Evolutionary conservation across 257 asterid species (phyloP).

Genomic region (Nicotiana otophora): DNA sequence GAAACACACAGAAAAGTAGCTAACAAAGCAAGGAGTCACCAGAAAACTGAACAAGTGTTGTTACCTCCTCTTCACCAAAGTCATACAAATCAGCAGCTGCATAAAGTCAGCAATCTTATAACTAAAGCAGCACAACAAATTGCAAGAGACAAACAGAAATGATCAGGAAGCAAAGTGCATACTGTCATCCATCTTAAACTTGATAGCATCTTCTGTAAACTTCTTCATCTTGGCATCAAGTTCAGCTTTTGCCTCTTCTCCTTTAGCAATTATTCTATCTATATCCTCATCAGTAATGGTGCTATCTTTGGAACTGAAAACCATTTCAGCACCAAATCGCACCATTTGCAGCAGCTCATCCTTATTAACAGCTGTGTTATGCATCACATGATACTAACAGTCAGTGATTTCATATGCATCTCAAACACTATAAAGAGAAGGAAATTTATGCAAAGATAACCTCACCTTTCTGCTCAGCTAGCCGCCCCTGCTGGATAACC

Average conservation of each 20-base stretch:
- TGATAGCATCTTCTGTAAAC: conserved; percentile 42
- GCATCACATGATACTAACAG: neutral
- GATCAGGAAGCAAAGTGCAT: conserved; percentile 24
- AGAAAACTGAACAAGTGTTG: neutral
- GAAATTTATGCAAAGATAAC: neutral
- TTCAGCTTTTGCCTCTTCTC: conserved; percentile 53
- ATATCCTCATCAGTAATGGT: conserved; percentile 31
- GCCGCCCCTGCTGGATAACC: conserved; percentile 19
- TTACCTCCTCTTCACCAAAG: conserved; percentile 91
- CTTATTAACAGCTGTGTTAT: conserved; percentile 81
- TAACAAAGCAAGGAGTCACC: neutral
- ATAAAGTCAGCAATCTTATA: conserved; percentile 19
- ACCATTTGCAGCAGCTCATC: conserved; percentile 99
- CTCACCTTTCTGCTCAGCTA: conserved; percentile 13
- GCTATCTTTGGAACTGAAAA: conserved; percentile 98
- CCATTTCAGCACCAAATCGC: conserved; percentile 99
- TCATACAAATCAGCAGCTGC: conserved; percentile 98
- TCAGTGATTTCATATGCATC: neutral
- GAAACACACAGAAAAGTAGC: conserved; percentile 2
- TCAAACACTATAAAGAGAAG: conserved; percentile 1
- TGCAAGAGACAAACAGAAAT: neutral
- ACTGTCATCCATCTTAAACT: conserved; percentile 34
- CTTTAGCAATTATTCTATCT: conserved; percentile 12
- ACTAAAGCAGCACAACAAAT: conserved; percentile 11
- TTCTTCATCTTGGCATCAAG: conserved; percentile 99